phyloP scores from a whole-genome alignment of 2,329 filamentous ascomycete genomes.

The Penicillium sp. region DNA sequence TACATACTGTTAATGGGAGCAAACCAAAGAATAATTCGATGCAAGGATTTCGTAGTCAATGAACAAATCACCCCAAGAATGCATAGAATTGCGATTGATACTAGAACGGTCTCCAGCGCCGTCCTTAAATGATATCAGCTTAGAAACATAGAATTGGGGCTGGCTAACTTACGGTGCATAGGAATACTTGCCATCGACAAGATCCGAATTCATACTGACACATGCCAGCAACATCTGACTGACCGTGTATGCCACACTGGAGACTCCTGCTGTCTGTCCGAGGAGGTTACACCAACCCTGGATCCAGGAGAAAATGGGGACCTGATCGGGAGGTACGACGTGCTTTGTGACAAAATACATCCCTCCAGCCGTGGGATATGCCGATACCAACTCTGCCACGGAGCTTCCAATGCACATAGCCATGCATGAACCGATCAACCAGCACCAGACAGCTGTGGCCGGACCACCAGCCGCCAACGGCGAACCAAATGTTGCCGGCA shows the following conservation, averaged over 20 bases:
- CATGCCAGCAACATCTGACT: conserved; percentile 63
- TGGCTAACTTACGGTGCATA: conserved; percentile 54
- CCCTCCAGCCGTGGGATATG: conserved; percentile 64
- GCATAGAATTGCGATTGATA: conserved; percentile 56
- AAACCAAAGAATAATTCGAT: conserved; percentile 63
- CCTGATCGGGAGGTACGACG: conserved; percentile 60
- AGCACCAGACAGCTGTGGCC: conserved; percentile 64
- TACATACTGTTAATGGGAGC: conserved; percentile 61
- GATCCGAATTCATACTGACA: conserved; percentile 59
- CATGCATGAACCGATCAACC: conserved; percentile 63
- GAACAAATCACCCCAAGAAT: conserved; percentile 61
- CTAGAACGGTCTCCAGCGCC: conserved; percentile 57
- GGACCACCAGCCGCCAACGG: conserved; percentile 60
- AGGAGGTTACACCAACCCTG: conserved; percentile 68
- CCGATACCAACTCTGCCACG: conserved; percentile 64
- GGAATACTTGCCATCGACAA: conserved; percentile 51
- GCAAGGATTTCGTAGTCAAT: conserved; percentile 58
- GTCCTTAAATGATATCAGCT: conserved; percentile 42
- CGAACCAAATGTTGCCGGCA: conserved; percentile 61
- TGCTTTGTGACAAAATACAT: conserved; percentile 69
- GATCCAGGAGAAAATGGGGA: conserved; percentile 63
- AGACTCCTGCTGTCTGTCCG: conserved; percentile 62
- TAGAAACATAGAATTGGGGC: neutral
- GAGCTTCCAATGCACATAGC: conserved; percentile 63
- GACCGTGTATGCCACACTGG: conserved; percentile 62